A percentile compares a stretch with the other conserved stretches of the same genome.
Conservation (phyloP, 2,329 filamentous ascomycete genomes). For the Microascus cirrosus region DNA sequence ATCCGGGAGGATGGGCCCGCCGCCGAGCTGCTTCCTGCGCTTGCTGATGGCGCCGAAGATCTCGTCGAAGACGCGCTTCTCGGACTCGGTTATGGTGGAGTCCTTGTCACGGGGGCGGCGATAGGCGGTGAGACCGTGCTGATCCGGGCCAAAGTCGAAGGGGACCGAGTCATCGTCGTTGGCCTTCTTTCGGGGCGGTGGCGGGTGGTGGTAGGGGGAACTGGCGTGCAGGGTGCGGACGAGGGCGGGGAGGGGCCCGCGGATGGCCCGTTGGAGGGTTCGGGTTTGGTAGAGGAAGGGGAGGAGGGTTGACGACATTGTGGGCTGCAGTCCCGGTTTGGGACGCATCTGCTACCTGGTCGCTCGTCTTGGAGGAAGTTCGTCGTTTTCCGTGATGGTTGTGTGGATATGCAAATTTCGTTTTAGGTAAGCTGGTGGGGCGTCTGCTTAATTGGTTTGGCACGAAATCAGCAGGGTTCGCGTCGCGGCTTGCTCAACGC, state of each 20-base stretch:
- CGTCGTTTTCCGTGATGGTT: neutral
- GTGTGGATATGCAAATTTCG: neutral
- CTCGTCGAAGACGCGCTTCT: conserved; percentile 47
- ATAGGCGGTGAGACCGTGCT: conserved; percentile 9
- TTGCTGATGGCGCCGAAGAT: conserved; percentile 34
- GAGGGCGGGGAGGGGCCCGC: neutral
- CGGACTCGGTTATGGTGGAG: conserved; percentile 46
- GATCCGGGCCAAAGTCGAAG: conserved; percentile 33
- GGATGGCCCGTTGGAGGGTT: conserved; percentile 28
- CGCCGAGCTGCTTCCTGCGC: conserved; percentile 3
- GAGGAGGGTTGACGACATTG: conserved; percentile 29
- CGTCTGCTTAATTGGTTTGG: neutral
- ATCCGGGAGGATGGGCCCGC: neutral
- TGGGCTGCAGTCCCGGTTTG: neutral
- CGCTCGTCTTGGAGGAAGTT: neutral
- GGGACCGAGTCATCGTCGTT: conserved; percentile 31
- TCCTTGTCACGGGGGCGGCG: neutral
- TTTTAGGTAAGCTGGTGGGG: neutral
- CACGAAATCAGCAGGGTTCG: conserved; percentile 5
- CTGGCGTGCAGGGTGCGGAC: neutral
- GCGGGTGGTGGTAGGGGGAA: neutral
- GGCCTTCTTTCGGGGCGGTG: neutral
- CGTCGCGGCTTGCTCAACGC: conserved; percentile 1
- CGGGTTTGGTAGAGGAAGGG: conserved; percentile 65
- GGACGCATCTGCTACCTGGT: neutral